Evolutionary conservation across 768 basidiomycete genomes (phyloP).

Genomic region (Leccinum boreale): DNA sequence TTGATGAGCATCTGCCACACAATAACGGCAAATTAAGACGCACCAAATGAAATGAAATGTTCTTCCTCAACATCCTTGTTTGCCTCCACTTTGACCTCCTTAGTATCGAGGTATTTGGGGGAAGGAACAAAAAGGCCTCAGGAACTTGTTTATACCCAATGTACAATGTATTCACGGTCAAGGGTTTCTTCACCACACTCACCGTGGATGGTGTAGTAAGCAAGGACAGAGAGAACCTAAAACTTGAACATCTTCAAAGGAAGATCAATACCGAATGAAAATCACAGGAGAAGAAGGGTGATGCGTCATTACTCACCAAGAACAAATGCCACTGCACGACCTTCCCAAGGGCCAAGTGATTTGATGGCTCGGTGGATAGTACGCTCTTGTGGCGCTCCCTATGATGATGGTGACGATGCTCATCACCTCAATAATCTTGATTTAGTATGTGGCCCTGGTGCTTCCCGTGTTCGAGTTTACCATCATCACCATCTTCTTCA

Average conservation of each 20-base stretch:
- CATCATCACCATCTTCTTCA: constrained; percentile 4
- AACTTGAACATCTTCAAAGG: constrained; percentile 78
- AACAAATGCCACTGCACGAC: constrained; percentile 77
- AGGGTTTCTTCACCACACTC: constrained; percentile 41
- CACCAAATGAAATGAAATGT: not conserved
- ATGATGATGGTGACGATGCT: constrained; percentile 8
- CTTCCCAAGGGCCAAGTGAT: constrained; percentile 81
- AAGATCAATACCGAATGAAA: constrained; percentile 60
- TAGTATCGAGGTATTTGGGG: constrained; percentile 58
- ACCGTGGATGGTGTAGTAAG: constrained; percentile 45
- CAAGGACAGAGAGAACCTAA: constrained; percentile 65
- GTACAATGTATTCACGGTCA: constrained; percentile 37
- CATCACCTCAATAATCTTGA: not conserved
- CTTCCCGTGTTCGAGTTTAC: constrained; percentile 53
- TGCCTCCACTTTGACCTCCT: constrained; percentile 39
- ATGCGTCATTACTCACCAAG: constrained; percentile 48
- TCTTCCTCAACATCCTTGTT: constrained; percentile 8
- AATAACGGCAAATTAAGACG: not conserved
- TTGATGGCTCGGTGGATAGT: constrained; percentile 60
- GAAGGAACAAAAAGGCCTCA: constrained; percentile 50
- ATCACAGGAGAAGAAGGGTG: not conserved
- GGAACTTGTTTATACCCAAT: constrained; percentile 45
- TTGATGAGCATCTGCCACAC: not conserved
- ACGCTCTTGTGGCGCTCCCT: constrained; percentile 42
- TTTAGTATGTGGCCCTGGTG: not conserved